Base-by-base conservation (phyloP, 352 stramenopile genomes). In the Globisporangium yorkense region DNA sequence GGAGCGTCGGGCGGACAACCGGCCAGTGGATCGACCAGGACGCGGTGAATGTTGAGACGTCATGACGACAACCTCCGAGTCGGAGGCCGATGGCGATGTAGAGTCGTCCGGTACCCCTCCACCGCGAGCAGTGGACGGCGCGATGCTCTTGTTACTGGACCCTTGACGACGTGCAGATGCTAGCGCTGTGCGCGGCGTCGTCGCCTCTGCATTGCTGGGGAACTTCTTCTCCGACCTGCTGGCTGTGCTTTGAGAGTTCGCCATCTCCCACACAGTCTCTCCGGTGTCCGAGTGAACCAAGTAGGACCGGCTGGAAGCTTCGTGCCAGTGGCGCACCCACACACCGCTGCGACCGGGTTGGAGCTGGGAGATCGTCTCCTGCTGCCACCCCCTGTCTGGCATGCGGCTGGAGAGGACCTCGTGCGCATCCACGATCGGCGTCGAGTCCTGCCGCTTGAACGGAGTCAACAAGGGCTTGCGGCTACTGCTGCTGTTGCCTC, bases 191-290 rank as follows among this genome's bases (percentile, higher is more conserved):
- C 39, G 20, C 6, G 41, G 39, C 27, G 33, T 16, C n/a, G 16
- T 12, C 3, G 33, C 4, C 21, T 59, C 20, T 29, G 21, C 33
- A 7, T 8, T 45, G 21, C 5, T 37, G 1, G 20, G 20, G 4
- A 9, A 21, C n/a, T 31, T 53, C 6, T 46, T 57, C 16, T 47
- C 15, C 7, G 20, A 18, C 24, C 9, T 24, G 3, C 24, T n/a
- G 6, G 13, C 35, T 20, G 12, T 12, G 16, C 37, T 39, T 3
- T 49, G 9, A 49, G 44, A 29, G 24, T 6, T 24, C 35, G 63
- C 54, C n/a, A 84, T 81, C 55, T 91, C 83, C 80, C 83, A 91
- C 4, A 92, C 70, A 0, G 74, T 75, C 57, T 90, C 80, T 4
- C 72, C 68, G 0, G 83, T 90, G 39, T 85, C 43, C 2, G 76